Conservation (phyloP, 345 rosid species). For the Odontarrhena argentea region DNA sequence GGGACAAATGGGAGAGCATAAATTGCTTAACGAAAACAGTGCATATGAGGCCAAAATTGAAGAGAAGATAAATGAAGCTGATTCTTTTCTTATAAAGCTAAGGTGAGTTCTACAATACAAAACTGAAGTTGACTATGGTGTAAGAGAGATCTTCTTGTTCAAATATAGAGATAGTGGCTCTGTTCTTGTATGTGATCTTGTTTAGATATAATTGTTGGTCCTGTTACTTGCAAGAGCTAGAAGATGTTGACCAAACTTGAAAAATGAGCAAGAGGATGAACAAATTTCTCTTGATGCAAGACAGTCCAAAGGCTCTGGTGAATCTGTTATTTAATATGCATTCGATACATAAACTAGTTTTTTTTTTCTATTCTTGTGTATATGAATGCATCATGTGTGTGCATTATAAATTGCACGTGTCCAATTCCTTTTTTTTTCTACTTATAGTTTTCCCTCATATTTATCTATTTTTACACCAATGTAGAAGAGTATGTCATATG, state of each 20-base stretch:
- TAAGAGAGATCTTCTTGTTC: no score
- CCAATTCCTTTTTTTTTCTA: no score
- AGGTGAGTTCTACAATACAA: constrained; percentile 49
- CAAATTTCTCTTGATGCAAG: constrained; percentile 42
- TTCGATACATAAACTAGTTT: no score
- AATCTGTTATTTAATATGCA: constrained; percentile 14
- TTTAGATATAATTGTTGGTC: no score
- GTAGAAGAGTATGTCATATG: no score
- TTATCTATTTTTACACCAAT: no score
- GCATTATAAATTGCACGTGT: no score
- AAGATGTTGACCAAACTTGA: constrained; percentile 56
- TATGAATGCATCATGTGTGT: no score
- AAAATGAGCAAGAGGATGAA: constrained; percentile 53
- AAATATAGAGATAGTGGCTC: background rate
- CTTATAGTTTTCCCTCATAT: no score
- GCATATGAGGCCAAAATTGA: constrained; percentile 62
- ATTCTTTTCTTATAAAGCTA: constrained; percentile 53
- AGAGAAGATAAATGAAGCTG: constrained; percentile 72
- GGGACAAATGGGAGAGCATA: constrained; percentile 80
- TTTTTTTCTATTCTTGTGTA: no score
- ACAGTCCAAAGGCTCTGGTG: constrained; percentile 42
- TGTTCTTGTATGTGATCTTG: background rate
- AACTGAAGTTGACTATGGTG: background rate
- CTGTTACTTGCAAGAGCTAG: constrained; percentile 61
- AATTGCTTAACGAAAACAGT: no score